Evolutionary conservation across 495 filamentous ascomycete species (phyloP).

Genomic region (Poronia punctata): DNA sequence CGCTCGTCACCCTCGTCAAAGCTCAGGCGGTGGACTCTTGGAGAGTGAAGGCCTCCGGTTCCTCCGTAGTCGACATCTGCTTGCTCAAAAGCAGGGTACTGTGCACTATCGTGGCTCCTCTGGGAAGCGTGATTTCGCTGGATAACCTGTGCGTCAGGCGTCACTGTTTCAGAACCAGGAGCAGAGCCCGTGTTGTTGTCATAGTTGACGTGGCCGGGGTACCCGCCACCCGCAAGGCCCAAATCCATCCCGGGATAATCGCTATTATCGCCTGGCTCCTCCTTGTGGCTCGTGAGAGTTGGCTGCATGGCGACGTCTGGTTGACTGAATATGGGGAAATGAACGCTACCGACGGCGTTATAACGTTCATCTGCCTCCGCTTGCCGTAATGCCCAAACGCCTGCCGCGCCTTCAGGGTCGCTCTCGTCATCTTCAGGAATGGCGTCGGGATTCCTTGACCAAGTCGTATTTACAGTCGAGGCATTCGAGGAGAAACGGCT

Average conservation of each 20-base stretch:
- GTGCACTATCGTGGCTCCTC: constrained; percentile 30
- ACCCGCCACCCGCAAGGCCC: constrained; percentile 65
- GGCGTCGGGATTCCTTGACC: constrained; percentile 23
- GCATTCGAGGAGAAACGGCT: constrained; percentile 42
- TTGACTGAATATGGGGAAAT: constrained; percentile 26
- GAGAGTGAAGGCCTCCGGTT: constrained; percentile 76
- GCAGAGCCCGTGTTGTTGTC: constrained; percentile 51
- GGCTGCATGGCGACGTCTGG: constrained; percentile 32
- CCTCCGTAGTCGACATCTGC: constrained; percentile 63
- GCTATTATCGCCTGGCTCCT: constrained; percentile 55
- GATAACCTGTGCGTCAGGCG: constrained; percentile 28
- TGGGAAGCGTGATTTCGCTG: constrained; percentile 27
- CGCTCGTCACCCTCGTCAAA: constrained; percentile 92
- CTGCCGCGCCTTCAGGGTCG: constrained; percentile 84
- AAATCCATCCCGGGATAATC: constrained; percentile 70
- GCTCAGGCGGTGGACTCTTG: constrained; percentile 64
- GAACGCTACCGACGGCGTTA: constrained; percentile 25
- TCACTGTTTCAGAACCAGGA: constrained; percentile 20
- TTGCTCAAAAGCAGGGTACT: constrained; percentile 31
- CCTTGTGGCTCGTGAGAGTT: constrained; percentile 29
- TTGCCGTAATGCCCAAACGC: constrained; percentile 73
- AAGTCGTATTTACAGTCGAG: constrained; percentile 39
- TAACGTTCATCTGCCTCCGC: constrained; percentile 79
- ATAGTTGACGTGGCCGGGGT: constrained; percentile 65
- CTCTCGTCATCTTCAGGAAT: constrained; percentile 56